Conservation (phyloP, 1,284 basidiomycete genomes). For the Ganoderma sinense region DNA sequence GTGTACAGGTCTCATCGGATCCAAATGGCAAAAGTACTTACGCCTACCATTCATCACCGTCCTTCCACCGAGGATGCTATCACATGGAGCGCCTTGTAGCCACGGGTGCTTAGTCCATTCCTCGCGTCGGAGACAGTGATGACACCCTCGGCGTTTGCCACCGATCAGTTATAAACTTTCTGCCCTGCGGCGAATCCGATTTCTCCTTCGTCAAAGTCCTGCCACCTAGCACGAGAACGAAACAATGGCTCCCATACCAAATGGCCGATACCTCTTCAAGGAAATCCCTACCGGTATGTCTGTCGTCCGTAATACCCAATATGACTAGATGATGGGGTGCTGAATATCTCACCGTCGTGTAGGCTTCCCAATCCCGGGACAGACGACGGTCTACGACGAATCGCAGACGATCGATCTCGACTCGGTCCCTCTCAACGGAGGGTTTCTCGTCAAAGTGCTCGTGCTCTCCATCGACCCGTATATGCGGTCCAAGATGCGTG, state of each 20-base stretch:
- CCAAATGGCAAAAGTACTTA: too few relatives aligned
- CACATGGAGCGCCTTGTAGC: too few relatives aligned
- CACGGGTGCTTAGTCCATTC: too few relatives aligned
- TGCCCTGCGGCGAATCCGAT: too few relatives aligned
- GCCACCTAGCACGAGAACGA: neutral
- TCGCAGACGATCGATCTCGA: conserved; percentile 58
- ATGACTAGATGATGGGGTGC: neutral
- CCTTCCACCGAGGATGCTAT: too few relatives aligned
- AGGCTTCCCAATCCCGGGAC: conserved; percentile 4
- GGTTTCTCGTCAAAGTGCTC: conserved; percentile 57
- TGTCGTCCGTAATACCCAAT: neutral
- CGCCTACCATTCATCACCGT: too few relatives aligned
- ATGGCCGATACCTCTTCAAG: conserved; percentile 8
- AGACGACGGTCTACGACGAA: conserved; percentile 51
- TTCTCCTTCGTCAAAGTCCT: too few relatives aligned
- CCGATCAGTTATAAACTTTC: too few relatives aligned
- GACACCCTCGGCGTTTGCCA: too few relatives aligned
- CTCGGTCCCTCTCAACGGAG: conserved; percentile 55
- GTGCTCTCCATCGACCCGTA: conserved; percentile 58
- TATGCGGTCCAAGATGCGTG: conserved; percentile 47
- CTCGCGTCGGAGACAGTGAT: too few relatives aligned
- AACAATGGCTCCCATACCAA: conserved; percentile 5
- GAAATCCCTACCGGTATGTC: neutral
- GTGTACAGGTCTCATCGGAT: too few relatives aligned
- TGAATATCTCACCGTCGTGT: neutral